Conservation (phyloP, 1,284 basidiomycete genomes). For the Rhodotorula sp. region DNA sequence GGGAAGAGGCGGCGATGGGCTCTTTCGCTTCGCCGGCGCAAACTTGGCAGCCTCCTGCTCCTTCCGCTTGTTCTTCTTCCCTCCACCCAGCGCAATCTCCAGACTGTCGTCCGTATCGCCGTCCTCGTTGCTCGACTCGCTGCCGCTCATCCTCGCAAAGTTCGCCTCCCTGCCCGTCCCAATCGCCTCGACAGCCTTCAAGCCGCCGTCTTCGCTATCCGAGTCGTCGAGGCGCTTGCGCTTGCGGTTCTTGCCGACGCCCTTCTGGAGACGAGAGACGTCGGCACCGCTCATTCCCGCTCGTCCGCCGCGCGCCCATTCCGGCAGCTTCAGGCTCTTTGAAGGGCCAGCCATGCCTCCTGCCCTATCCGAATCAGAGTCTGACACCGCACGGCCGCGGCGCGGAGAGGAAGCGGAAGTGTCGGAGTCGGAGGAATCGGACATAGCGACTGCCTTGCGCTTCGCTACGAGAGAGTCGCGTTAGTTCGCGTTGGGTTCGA, state of each 20-base stretch:
- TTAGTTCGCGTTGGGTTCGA: background rate
- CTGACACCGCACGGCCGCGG: background rate
- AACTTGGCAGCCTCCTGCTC: background rate
- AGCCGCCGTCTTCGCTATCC: background rate
- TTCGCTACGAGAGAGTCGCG: background rate
- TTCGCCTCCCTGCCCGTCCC: background rate
- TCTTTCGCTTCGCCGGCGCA: conserved; percentile 5
- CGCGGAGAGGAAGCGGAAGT: background rate
- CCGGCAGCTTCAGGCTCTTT: conserved; percentile 2
- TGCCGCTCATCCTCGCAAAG: background rate
- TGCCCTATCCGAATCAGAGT: background rate
- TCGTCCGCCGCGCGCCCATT: conserved; percentile 1
- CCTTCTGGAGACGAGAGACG: background rate
- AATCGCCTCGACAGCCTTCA: background rate
- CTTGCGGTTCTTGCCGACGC: conserved; percentile 6
- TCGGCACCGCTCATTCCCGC: conserved; percentile 15
- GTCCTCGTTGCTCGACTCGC: background rate
- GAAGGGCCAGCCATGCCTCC: background rate
- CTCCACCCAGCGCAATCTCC: background rate
- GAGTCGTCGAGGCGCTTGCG: background rate
- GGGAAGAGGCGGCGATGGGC: too few species aligned
- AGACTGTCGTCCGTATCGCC: conserved; percentile 4
- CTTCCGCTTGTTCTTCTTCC: background rate
- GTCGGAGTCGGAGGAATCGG: conserved; percentile 4
- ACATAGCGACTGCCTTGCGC: too few species aligned